These are phyloP conservation scores for Pythium brachiatum DNA, from an alignment of 352 stramenopile species.

Conservation along the genomic window DNA sequence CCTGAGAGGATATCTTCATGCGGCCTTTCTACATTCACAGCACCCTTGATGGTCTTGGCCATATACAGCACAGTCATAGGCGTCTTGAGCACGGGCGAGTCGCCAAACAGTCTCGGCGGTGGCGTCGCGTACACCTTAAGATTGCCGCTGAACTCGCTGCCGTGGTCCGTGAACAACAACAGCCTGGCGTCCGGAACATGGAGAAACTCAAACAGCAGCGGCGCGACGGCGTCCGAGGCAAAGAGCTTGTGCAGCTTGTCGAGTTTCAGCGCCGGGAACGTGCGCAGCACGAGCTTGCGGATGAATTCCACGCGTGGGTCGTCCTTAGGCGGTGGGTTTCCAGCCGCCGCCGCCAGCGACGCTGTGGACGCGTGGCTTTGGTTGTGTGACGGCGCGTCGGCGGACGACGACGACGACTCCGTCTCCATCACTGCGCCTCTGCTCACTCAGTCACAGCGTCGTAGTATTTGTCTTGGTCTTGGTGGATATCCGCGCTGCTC, in stretches of 20 bases:
- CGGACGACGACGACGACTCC: constrained; percentile 1
- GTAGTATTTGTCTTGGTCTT: not conserved
- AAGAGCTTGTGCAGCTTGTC: constrained; percentile 60
- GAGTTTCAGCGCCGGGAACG: constrained; percentile 59
- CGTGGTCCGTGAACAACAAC: constrained; percentile 72
- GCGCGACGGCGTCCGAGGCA: constrained; percentile 57
- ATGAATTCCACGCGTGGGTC: constrained; percentile 69
- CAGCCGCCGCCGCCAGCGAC: not conserved
- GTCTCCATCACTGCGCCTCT: constrained; percentile 16
- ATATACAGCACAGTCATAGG: constrained; percentile 69
- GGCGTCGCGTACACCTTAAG: constrained; percentile 67
- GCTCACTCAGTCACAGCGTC: not conserved
- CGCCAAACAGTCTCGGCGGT: constrained; percentile 43
- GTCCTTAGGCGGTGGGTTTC: constrained; percentile 38
- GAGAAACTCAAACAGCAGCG: constrained; percentile 69
- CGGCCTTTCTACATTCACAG: constrained; percentile 55
- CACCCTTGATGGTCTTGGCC: constrained; percentile 63
- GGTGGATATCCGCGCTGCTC: not conserved
- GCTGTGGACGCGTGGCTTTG: constrained; percentile 12
- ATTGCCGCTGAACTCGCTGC: constrained; percentile 43
- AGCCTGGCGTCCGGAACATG: constrained; percentile 57
- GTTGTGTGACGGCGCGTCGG: constrained; percentile 4
- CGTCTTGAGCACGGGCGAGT: constrained; percentile 23
- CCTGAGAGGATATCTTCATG: constrained; percentile 75
- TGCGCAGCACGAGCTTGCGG: constrained; percentile 53